Percentiles rank a stretch among this genome's conserved stretches.
Conservation (phyloP, 2,329 filamentous ascomycete species). For the Sclerotinia borealis region DNA sequence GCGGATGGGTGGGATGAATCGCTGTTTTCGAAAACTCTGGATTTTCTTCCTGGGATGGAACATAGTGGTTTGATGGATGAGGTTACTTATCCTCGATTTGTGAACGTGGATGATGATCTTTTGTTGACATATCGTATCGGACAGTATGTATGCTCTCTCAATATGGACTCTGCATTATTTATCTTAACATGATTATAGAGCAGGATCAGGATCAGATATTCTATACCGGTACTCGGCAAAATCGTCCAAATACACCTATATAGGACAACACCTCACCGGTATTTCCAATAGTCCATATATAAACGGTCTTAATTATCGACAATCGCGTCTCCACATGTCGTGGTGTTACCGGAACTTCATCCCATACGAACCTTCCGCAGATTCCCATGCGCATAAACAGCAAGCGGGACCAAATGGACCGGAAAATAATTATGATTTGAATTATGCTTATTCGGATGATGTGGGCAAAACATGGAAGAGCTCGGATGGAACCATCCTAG, state of each 20-base stretch:
- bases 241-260: constrained; percentile 21
- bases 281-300: constrained; percentile 26
- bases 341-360: constrained; percentile 28
- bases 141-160: constrained; percentile 18
- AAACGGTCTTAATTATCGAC: constrained; percentile 24
- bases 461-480: constrained; percentile 22
- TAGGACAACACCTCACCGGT: constrained; percentile 24
- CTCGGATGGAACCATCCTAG: constrained; percentile 18
- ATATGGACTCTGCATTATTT: neutral
- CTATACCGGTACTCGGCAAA: constrained; percentile 21
- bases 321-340: constrained; percentile 21
- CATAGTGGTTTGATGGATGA: constrained; percentile 20
- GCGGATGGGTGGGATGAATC: constrained; percentile 17
- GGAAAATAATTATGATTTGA: constrained; percentile 27
- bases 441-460: constrained; percentile 26
- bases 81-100: constrained; percentile 27
- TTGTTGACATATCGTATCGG: constrained; percentile 26
- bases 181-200: constrained; percentile 15
- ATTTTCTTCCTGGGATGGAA: constrained; percentile 21
- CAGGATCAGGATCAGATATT: constrained; percentile 25
- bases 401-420: constrained; percentile 27
- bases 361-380: constrained; percentile 6
- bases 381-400: constrained; percentile 24
- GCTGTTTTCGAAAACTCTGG: constrained; percentile 19
- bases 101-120: constrained; percentile 23